A percentile compares a stretch with the other conserved stretches of the same genome.
phyloP scores from a whole-genome alignment of 805 yeast species.

The Nakazawaea sp. region DNA sequence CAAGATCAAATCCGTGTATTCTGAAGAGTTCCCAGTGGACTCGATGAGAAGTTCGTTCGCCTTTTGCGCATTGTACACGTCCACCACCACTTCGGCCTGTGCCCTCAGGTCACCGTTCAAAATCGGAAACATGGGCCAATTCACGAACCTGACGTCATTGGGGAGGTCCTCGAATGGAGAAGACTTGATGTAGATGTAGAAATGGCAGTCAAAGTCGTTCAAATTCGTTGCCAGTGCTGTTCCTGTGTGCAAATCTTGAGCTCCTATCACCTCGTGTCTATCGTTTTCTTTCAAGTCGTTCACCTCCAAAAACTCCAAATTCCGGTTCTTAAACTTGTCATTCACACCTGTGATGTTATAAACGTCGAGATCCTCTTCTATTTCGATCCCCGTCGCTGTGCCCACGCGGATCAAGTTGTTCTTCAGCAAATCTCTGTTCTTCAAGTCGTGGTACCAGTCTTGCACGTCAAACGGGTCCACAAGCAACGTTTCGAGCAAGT shows the following conservation, averaged over 20 bases:
- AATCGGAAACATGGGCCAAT: constrained; percentile 21
- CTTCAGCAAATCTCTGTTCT: constrained; percentile 6
- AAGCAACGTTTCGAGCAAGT: constrained; percentile 5
- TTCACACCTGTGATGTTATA: constrained; percentile 2
- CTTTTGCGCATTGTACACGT: constrained; percentile 17
- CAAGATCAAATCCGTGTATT: constrained; percentile 19
- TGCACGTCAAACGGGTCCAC: constrained; percentile 11
- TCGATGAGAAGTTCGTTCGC: constrained; percentile 23
- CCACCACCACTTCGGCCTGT: constrained; percentile 13
- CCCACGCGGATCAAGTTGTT: constrained; percentile 10
- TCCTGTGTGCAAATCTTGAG: constrained; percentile 3
- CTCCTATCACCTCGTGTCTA: constrained; percentile 12
- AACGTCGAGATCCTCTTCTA: constrained; percentile 4
- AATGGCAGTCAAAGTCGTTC: constrained; percentile 17
- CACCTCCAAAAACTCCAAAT: constrained; percentile 22
- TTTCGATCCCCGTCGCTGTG: neutral
- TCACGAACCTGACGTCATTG: constrained; percentile 11
- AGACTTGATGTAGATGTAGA: constrained; percentile 21
- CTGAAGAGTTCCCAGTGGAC: constrained; percentile 19
- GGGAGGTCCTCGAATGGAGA: constrained; percentile 15
- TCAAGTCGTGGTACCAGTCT: constrained; percentile 9
- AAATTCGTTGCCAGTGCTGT: neutral
- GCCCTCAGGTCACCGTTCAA: constrained; percentile 12
- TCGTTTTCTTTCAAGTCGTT: constrained; percentile 9
- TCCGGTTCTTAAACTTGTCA: constrained; percentile 17